A percentile compares a stretch with the other conserved stretches of the same genome.
These are phyloP conservation scores for Ophiosphaerella herpotricha DNA, from an alignment of 2,329 filamentous ascomycete species.

Conservation along the genomic window DNA sequence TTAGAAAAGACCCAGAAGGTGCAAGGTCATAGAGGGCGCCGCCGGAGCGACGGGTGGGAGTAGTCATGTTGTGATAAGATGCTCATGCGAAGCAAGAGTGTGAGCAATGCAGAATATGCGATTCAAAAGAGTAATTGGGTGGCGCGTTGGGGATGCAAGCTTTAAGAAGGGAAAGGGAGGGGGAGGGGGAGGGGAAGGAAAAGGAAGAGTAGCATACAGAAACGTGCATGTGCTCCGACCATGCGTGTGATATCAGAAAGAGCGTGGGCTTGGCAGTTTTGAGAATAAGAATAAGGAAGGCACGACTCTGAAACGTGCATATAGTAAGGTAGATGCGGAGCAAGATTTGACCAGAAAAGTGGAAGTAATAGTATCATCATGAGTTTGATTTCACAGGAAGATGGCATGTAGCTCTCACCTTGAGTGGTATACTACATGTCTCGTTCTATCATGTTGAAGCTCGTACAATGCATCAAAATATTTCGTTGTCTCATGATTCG, in stretches of 20 bases:
- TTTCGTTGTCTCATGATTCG: slow-evolving; percentile 36
- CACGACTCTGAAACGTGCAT: neutral
- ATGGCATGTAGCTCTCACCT: slow-evolving; percentile 34
- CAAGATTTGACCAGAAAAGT: neutral
- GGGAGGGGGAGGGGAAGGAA: slow-evolving; percentile 1
- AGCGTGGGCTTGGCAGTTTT: neutral
- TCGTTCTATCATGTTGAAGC: slow-evolving; percentile 33
- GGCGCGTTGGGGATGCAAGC: neutral
- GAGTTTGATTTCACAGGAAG: slow-evolving; percentile 31
- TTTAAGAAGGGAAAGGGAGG: slow-evolving; percentile 6
- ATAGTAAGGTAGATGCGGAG: neutral
- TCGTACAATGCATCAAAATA: slow-evolving; percentile 26
- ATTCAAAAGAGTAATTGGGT: slow-evolving; percentile 18
- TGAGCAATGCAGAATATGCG: slow-evolving; percentile 25
- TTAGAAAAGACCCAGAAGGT: slow-evolving; percentile 25
- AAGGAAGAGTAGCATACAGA: neutral
- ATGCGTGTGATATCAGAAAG: neutral
- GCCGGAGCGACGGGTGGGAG: slow-evolving; percentile 18
- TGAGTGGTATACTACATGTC: slow-evolving; percentile 39
- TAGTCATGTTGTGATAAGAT: slow-evolving; percentile 31
- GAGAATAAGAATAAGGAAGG: neutral
- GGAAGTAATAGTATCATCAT: slow-evolving; percentile 18
- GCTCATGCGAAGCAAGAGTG: slow-evolving; percentile 15
- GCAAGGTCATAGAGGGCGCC: slow-evolving; percentile 7
- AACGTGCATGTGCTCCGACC: neutral